These are phyloP conservation scores for Vitis hybrid DNA, from an alignment of 177 flowering plant species.

Conservation along the genomic window DNA sequence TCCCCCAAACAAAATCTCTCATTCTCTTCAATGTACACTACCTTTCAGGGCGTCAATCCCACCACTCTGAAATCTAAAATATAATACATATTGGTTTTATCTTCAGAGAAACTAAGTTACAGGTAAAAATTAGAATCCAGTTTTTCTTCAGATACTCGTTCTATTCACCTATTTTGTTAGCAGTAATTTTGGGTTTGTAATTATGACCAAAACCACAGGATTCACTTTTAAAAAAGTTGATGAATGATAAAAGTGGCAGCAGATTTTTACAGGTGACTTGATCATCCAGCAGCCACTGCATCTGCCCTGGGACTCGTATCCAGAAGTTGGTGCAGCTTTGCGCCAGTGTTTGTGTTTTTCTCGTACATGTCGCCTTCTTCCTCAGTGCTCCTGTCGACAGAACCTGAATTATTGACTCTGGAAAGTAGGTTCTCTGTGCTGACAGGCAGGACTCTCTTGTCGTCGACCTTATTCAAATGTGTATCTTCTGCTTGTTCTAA, in stretches of 20 bases:
- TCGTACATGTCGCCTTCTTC: slow-evolving; percentile 47
- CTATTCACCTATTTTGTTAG: slow-evolving; percentile 38
- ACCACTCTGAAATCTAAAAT: slow-evolving; percentile 26
- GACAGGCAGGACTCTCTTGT: slow-evolving; percentile 25
- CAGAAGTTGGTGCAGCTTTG: slow-evolving; percentile 83
- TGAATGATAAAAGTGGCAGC: background rate
- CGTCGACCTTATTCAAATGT: slow-evolving; percentile 25
- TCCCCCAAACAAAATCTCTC: background rate
- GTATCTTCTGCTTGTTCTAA: slow-evolving; percentile 23
- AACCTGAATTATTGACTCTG: slow-evolving; percentile 58
- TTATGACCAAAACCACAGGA: slow-evolving; percentile 42
- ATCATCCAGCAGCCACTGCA: slow-evolving; percentile 84
- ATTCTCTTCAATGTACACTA: slow-evolving; percentile 18
- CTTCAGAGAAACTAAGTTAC: slow-evolving; percentile 9
- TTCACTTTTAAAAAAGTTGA: background rate
- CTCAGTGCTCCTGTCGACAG: slow-evolving; percentile 29
- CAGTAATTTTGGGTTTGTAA: slow-evolving; percentile 38
- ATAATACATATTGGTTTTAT: slow-evolving; percentile 25
- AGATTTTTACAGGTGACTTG: background rate
- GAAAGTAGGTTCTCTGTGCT: slow-evolving; percentile 68
- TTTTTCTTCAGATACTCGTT: background rate
- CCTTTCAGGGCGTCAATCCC: slow-evolving; percentile 18
- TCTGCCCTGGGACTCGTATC: slow-evolving; percentile 67
- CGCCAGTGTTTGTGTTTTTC: slow-evolving; percentile 44
- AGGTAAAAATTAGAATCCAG: slow-evolving; percentile 8